Evolutionary conservation across 495 filamentous ascomycete species (phyloP), one percentile per base, ranked within the genome.

Genomic region (Coniosporium apollinis): DNA sequence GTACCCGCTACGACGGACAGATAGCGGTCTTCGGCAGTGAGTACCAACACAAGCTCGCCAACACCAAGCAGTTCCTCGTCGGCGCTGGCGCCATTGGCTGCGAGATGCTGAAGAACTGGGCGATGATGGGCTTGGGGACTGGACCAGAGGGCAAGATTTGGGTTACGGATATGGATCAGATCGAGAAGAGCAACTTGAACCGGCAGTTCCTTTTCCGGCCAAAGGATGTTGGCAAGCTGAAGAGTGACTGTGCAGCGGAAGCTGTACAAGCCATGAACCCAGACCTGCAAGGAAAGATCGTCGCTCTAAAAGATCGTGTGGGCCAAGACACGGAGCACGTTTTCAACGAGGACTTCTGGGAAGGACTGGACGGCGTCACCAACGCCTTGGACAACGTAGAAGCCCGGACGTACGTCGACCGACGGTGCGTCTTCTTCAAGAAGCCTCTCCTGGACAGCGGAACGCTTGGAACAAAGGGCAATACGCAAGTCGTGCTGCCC

Each of bases 61-160:
- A 94, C 48, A 56, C 82, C 26, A 87, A 72, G 32, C 68, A 93
- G 48, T 99, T 99, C 66, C 67, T 99, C 16, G 91, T 99, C 33
- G 91, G 91, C 41, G 82, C 91, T 17, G 91, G 91, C 41, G 91
- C 91, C 38, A 99, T 99, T 53, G 91, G 91, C 21, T 99, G 91
- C 51, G 91, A 99, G 52, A 99, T 94, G 71, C 64, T 99, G 37
- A 99, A 99, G 70, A 96, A 94, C 55, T 99, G 91, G 89, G 89
- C 91, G 18, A 87, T 96, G 85, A 91, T 96, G 47, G 91, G 91
- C 41, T 65, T 99, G 33, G 87, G 76, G 26, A 81, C 81, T 26
- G 91, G 91, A 22, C 79, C 79, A 16, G 70, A 85, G 21, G 91
- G 91, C 43, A 77, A 77, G 49, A 86, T 99, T 50, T 80, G 54